Percentiles rank a stretch among this genome's conserved stretches.
phyloP scores from a whole-genome alignment of 768 basidiomycete species.

The Pisolithus marmoratus region DNA sequence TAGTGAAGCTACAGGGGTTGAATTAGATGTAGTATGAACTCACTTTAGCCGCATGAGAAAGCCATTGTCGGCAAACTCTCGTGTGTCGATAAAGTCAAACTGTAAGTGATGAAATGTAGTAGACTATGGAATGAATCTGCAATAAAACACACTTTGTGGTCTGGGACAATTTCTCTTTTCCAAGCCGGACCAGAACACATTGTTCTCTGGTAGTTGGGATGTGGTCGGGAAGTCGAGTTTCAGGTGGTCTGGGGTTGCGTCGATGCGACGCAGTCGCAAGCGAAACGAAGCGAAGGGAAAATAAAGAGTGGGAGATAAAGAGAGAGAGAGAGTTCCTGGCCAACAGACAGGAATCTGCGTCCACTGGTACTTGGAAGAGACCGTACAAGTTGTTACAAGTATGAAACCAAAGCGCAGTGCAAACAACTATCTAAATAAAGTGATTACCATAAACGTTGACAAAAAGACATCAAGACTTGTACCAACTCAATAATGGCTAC shows the following conservation, averaged over 20 bases:
- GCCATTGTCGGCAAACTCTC: constrained; percentile 86
- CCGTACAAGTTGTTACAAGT: constrained; percentile 1
- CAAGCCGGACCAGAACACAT: constrained; percentile 67
- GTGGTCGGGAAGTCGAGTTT: constrained; percentile 15
- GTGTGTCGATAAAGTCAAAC: constrained; percentile 96
- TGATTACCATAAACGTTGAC: not conserved
- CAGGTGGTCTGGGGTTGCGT: constrained; percentile 16
- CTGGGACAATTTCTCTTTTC: constrained; percentile 96
- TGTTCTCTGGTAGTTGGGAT: constrained; percentile 9
- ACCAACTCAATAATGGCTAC: constrained; percentile 47
- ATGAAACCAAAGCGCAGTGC: not conserved
- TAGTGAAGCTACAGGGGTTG: not conserved
- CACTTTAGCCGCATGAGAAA: constrained; percentile 86
- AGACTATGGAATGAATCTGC: not conserved
- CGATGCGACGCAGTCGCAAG: constrained; percentile 33
- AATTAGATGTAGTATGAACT: constrained; percentile 13
- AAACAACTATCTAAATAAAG: not conserved
- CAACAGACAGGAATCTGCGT: not conserved
- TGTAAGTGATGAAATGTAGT: constrained; percentile 25
- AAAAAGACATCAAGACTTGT: not conserved
- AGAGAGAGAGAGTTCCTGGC: constrained; percentile 20
- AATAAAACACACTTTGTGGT: constrained; percentile 76
- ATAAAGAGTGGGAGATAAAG: constrained; percentile 17
- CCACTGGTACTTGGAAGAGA: not conserved
- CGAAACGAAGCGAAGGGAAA: constrained; percentile 12